Evolutionary conservation across 139 green algal species (phyloP).

Genomic region (Chlorella sp.): DNA sequence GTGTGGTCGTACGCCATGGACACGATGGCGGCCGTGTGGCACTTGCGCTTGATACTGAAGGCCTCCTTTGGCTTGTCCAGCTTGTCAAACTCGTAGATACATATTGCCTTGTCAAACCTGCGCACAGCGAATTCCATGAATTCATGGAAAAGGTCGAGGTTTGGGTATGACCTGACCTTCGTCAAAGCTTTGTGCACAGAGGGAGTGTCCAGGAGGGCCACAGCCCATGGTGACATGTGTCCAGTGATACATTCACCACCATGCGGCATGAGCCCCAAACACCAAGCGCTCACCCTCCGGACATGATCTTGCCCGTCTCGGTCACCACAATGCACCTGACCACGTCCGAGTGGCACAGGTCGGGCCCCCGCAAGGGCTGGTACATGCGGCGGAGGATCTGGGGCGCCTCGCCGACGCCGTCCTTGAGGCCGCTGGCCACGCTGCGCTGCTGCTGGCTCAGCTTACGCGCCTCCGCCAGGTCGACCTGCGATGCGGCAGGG

Average conservation of each 20-base stretch:
- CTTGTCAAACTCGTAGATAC: constrained; percentile 64
- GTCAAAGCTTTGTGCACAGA: no score
- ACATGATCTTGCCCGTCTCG: constrained; percentile 55
- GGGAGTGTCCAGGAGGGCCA: no score
- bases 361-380: constrained; percentile 36
- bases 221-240: no score
- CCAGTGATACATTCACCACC: no score
- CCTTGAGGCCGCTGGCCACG: constrained; percentile 27
- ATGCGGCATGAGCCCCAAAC: no score
- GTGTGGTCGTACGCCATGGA: constrained; percentile 46
- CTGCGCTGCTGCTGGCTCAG: constrained; percentile 35
- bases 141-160: no score
- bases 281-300: constrained; percentile 52
- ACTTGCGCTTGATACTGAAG: constrained; percentile 48
- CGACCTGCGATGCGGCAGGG: no score
- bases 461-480: constrained; percentile 37
- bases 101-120: constrained; percentile 59
- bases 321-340: constrained; percentile 62
- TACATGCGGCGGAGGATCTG: constrained; percentile 41
- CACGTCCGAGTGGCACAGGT: constrained; percentile 54
- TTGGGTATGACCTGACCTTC: no score
- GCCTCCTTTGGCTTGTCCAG: constrained; percentile 42
- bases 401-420: constrained; percentile 18
- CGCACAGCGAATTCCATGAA: no score
- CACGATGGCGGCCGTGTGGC: constrained; percentile 44